phyloP scores from a whole-genome alignment of 2,329 filamentous ascomycete genomes.

The Epichloe glyceriae region DNA sequence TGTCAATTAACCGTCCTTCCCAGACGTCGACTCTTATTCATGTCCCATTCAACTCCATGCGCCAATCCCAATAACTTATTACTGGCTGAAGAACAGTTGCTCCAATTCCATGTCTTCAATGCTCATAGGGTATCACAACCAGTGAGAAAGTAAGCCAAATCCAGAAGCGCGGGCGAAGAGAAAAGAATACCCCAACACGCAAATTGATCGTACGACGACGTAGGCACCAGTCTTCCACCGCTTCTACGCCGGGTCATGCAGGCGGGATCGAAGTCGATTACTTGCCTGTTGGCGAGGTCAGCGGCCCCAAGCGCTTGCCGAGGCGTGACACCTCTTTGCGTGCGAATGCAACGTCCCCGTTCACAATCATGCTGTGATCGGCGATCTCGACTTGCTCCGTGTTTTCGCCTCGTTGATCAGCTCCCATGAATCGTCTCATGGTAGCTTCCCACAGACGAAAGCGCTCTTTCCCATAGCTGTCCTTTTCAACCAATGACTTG shows the following conservation, averaged over 20 bases:
- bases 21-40: background rate
- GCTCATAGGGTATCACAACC: slow-evolving; percentile 1
- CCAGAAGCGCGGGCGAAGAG: background rate
- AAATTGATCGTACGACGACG: background rate
- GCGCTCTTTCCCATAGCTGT: slow-evolving; percentile 38
- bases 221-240: background rate
- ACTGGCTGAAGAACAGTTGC: background rate
- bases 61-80: background rate
- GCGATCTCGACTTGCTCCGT: slow-evolving; percentile 37
- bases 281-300: slow-evolving; percentile 6
- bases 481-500: slow-evolving; percentile 39
- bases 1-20: background rate
- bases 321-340: slow-evolving; percentile 39
- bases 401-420: slow-evolving; percentile 17
- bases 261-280: background rate
- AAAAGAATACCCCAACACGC: background rate
- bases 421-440: slow-evolving; percentile 41
- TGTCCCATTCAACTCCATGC: background rate
- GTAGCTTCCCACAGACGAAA: slow-evolving; percentile 48
- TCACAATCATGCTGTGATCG: slow-evolving; percentile 53
- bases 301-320: slow-evolving; percentile 25
- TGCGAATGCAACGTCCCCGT: slow-evolving; percentile 38
- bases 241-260: background rate
- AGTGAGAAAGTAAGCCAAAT: background rate
- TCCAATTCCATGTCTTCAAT: background rate